These are phyloP conservation scores for Cicer pinnatifidum DNA, from an alignment of 306 rosid genomes.

Conservation along the genomic window DNA sequence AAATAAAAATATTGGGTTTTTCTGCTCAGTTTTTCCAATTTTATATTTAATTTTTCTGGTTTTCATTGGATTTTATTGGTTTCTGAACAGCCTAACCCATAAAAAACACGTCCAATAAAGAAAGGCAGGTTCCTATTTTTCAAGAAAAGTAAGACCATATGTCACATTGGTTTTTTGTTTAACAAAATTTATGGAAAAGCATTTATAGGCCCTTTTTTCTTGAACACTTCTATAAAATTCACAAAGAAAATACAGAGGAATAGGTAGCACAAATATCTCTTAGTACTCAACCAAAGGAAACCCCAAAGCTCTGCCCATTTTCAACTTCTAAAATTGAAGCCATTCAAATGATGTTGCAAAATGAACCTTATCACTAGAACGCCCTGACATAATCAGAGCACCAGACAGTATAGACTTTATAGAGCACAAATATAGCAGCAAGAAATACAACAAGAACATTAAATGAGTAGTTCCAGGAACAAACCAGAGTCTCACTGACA, in stretches of 20 bases:
- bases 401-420: background rate
- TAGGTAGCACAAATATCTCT: constrained; percentile 10
- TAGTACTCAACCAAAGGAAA: constrained; percentile 10
- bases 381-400: constrained; percentile 7
- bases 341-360: constrained; percentile 13
- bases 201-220: constrained; percentile 2
- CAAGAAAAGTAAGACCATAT: background rate
- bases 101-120: background rate
- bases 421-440: constrained; percentile 17
- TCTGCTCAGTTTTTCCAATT: background rate
- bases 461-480: constrained; percentile 42
- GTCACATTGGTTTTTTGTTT: background rate
- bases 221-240: constrained; percentile 14
- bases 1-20: background rate
- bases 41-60: background rate
- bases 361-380: constrained; percentile 22
- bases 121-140: constrained; percentile 3
- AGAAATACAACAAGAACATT: constrained; percentile 31
- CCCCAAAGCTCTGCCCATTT: background rate
- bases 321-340: constrained; percentile 25
- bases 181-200: background rate
- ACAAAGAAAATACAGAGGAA: constrained; percentile 3
- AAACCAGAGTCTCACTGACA: constrained; percentile 79
- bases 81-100: background rate
- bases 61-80: constrained; percentile 8